These are phyloP conservation scores for Candida lessepsii DNA, from an alignment of 805 yeast genomes.

Conservation along the genomic window DNA sequence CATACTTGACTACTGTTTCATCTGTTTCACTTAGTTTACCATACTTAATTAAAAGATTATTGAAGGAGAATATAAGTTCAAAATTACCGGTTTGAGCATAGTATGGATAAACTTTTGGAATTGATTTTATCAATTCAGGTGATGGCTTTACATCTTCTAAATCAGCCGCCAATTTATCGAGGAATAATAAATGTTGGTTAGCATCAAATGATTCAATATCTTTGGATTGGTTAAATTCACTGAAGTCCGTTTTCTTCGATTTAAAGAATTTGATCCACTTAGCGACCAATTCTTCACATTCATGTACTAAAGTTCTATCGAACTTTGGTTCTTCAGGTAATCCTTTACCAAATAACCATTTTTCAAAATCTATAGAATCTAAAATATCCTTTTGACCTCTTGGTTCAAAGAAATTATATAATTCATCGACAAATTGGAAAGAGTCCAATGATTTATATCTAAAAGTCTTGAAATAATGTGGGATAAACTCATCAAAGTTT, in stretches of 20 bases:
- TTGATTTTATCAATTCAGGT: conserved; percentile 14
- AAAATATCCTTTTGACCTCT: conserved; percentile 19
- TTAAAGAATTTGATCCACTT: conserved; percentile 20
- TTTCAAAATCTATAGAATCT: conserved; percentile 27
- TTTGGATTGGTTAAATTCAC: conserved; percentile 31
- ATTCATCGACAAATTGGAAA: conserved; percentile 24
- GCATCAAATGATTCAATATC: conserved; percentile 22
- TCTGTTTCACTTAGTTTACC: conserved; percentile 19
- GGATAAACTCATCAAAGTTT: conserved; percentile 29
- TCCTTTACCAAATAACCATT: conserved; percentile 28
- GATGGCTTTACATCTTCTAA: conserved; percentile 11
- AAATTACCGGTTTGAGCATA: conserved; percentile 22
- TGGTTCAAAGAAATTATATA: conserved; percentile 25
- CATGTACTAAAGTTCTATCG: conserved; percentile 29
- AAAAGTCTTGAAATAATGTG: conserved; percentile 27
- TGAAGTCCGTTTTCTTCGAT: conserved; percentile 16
- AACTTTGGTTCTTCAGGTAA: conserved; percentile 27
- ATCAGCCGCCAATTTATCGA: conserved; percentile 21
- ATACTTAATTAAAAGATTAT: conserved; percentile 22
- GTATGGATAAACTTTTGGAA: conserved; percentile 21
- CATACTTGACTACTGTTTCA: conserved; percentile 20
- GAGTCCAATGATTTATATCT: conserved; percentile 28
- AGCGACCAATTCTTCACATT: conserved; percentile 22
- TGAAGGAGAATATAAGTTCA: conserved; percentile 25
- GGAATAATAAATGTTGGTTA: conserved; percentile 26